Evolutionary conservation across 106 monocot species (phyloP).

Genomic region (Iris macrosiphon): DNA sequence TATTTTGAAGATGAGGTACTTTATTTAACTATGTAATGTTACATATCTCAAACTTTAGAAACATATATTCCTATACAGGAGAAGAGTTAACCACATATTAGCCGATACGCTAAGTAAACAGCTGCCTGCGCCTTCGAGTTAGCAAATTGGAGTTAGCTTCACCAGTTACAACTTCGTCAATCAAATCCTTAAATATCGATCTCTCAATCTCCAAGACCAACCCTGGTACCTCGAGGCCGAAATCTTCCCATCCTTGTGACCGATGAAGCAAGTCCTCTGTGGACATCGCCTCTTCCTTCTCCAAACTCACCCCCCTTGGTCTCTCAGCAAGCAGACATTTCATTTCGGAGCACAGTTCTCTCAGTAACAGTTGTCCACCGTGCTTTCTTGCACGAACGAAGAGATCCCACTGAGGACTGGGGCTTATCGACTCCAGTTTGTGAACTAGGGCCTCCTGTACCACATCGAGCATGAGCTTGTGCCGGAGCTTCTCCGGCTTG

Average conservation of each 20-base stretch:
- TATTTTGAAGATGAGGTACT: too few relatives aligned
- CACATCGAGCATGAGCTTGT: slow-evolving; percentile 58
- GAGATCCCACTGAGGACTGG: background rate
- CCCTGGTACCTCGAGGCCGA: slow-evolving; percentile 31
- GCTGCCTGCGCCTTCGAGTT: slow-evolving; percentile 25
- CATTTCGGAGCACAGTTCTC: slow-evolving; percentile 57
- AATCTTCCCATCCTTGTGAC: slow-evolving; percentile 39
- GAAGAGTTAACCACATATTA: too few relatives aligned
- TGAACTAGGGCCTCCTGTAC: slow-evolving; percentile 50
- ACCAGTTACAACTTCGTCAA: slow-evolving; percentile 51
- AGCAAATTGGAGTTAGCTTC: slow-evolving; percentile 6
- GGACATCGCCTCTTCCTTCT: slow-evolving; percentile 21
- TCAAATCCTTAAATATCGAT: slow-evolving; percentile 72
- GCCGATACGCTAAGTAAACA: slow-evolving; percentile 15
- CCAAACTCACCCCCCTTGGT: background rate
- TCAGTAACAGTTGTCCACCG: slow-evolving; percentile 23
- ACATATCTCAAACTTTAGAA: slow-evolving; percentile 2
- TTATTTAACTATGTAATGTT: too few relatives aligned
- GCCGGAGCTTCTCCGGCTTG: slow-evolving; percentile 35
- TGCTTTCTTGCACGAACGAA: slow-evolving; percentile 9
- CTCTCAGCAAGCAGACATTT: slow-evolving; percentile 22
- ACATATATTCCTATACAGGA: slow-evolving; percentile 1
- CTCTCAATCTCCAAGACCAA: slow-evolving; percentile 62
- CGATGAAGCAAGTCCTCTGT: slow-evolving; percentile 20
- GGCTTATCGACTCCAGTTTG: slow-evolving; percentile 20